Base-by-base conservation (phyloP, 345 rosid genomes). In the Jatropha curcas region DNA sequence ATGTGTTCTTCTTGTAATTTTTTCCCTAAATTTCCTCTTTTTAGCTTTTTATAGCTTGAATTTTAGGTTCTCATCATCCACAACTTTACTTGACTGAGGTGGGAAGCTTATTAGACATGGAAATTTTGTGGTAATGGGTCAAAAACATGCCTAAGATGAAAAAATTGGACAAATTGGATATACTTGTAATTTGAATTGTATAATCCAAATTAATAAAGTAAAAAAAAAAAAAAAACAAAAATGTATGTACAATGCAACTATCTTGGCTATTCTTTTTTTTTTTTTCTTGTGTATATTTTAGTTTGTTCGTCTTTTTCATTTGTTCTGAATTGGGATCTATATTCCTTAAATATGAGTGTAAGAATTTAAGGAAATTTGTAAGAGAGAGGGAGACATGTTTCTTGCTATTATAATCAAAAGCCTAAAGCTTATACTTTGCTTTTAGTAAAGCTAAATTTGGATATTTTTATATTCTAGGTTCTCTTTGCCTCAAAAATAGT, bases 121-220 rank as follows among this genome's bases (percentile, higher is more conserved):
- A 17, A 17, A 2, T 33, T 62, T 39, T n/a, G 1, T 33, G 46
- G 6, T 27, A 65, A 25, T 41, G 35, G 35, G 19, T 20, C 34
- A 24, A 48, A 48, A 67, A 60, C 28, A 27, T 74, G 77, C 67
- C 77, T 19, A 37, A 39, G 56, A 1, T 19, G 16, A 5, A 33
- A 9, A 20, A 35, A 68, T 19, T 22, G 60, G 6, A 22, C 13
- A 12, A 7, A 31, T 33, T 11, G 34, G 7, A 61, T 62, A 11
- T n/a, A 37, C 61, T 27, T 48, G 11, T 19, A 65, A 31, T 33
- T 74, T 67, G 39, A 67, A 67, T 24, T 74, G 77, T 66, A 58
- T 22, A 65, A 55, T 55, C 57, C 51, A 60, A 66, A 45, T 37
- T 57, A 59, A 71, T 48, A 45, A 72, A 52, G 20, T 20, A 51